Conservation (phyloP, 257 asterid species). For the Petrea volubilis region DNA sequence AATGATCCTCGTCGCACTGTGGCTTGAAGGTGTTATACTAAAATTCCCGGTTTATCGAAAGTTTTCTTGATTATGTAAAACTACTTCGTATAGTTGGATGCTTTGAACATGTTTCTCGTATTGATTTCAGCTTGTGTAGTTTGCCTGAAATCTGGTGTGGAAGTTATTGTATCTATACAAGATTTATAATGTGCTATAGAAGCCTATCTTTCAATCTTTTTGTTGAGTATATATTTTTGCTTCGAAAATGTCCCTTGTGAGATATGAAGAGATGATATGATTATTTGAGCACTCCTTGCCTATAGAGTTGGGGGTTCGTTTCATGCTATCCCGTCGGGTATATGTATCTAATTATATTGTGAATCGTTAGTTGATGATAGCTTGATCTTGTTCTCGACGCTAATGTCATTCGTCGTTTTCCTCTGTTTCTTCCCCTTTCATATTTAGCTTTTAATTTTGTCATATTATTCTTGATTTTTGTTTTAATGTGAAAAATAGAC, state of each 20-base stretch:
- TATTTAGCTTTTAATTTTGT: too few species aligned
- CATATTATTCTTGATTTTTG: too few species aligned
- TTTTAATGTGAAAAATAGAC: too few species aligned
- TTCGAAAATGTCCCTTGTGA: not conserved
- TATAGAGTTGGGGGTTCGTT: too few species aligned
- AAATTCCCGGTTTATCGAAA: not conserved
- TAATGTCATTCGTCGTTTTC: too few species aligned
- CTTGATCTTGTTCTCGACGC: too few species aligned
- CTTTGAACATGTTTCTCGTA: not conserved
- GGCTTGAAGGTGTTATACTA: not conserved
- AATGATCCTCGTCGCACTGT: not conserved
- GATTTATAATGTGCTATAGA: not conserved
- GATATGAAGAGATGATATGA: too few species aligned
- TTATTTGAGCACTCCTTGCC: not conserved
- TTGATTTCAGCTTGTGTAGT: not conserved
- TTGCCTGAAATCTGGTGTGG: not conserved
- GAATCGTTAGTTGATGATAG: too few species aligned
- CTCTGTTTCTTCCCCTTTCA: too few species aligned
- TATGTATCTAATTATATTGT: too few species aligned
- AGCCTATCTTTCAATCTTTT: not conserved
- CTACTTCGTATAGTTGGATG: not conserved
- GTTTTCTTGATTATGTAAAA: not conserved
- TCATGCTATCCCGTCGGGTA: too few species aligned
- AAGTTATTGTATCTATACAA: not conserved
- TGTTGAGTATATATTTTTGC: not conserved